phyloP scores from a whole-genome alignment of 2,329 filamentous ascomycete genomes.

The Drechslerella stenobrocha region DNA sequence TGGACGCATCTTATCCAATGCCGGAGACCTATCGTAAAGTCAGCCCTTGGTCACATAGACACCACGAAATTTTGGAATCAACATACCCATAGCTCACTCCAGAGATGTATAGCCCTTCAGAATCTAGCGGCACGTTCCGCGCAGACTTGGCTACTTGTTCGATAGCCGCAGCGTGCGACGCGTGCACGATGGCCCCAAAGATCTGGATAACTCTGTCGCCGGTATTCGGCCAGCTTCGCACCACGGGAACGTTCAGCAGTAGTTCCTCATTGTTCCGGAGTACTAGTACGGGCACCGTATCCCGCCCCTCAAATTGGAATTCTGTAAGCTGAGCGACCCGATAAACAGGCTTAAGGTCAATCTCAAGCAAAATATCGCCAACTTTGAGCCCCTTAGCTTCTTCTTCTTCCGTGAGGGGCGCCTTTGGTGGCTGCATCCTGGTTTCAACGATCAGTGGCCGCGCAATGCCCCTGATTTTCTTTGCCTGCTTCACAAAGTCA shows the following conservation, averaged over 20 bases:
- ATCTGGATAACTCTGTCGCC: slow-evolving; percentile 52
- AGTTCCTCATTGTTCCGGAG: slow-evolving; percentile 52
- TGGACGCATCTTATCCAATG: slow-evolving; percentile 53
- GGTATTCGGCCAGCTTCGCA: slow-evolving; percentile 50
- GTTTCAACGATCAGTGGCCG: slow-evolving; percentile 53
- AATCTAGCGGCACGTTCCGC: slow-evolving; percentile 50
- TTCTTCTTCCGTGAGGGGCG: slow-evolving; percentile 44
- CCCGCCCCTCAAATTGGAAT: slow-evolving; percentile 50
- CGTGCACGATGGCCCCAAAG: slow-evolving; percentile 53
- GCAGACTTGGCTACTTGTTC: slow-evolving; percentile 52
- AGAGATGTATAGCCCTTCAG: slow-evolving; percentile 50
- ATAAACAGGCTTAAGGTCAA: slow-evolving; percentile 52
- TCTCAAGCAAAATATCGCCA: slow-evolving; percentile 53
- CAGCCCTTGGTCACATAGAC: not conserved
- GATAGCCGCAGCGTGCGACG: slow-evolving; percentile 52
- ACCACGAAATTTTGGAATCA: not conserved
- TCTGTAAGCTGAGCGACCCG: slow-evolving; percentile 51
- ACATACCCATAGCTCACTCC: slow-evolving; percentile 46
- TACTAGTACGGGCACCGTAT: slow-evolving; percentile 52
- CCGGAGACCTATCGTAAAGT: slow-evolving; percentile 45
- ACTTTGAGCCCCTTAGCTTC: slow-evolving; percentile 51
- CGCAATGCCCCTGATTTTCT: slow-evolving; percentile 52
- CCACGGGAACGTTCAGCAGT: slow-evolving; percentile 51
- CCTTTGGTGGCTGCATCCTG: slow-evolving; percentile 50
- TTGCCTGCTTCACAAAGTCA: slow-evolving; percentile 52